Base-by-base conservation (phyloP, 179 eudicot species). In the Silene noctiflora region DNA sequence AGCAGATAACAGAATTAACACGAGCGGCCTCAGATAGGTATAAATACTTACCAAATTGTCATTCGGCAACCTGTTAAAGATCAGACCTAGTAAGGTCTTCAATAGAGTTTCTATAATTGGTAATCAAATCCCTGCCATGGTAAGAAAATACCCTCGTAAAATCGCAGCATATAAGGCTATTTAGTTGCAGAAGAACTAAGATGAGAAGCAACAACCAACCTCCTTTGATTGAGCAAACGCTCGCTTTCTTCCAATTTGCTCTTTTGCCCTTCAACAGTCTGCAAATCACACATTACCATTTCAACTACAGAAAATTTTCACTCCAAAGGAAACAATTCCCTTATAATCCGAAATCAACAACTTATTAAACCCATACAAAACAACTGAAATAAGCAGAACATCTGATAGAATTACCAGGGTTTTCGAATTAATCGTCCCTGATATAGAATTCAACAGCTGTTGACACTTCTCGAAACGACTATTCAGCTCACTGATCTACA, bases 381-480 rank as follows among this genome's bases (percentile, higher is more conserved):
- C 46, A 24, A 11, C 44, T 16, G 27, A 17, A 51, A 61, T 22
- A 33, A 48, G 51, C 27, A 69, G 55, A 44, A 42, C 3, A 68
- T 2, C 6, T 39, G 68, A 73, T 59, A 66, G 60, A 6, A 2
- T 81, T 87, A 93, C 98, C 97, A 90, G 81, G 22, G 91, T 76
- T 87, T 89, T 93, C 10, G 90, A 67, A 81, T 86, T 85, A 29
- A 95, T 88, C 2, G 90, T 85, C 33, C 90, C 93, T 20, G 94
- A 81, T 74, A 94, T 91, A 17, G 97, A 86, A 81, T 89, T 93
- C 80, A 95, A 80, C 64, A 95, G 87, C 86, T 93, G 91, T 82
- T 95, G 99, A 84, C 99, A 94, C 84, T 91, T 94, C 81, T 94
- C 98, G 82, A 94, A 94, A 48, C 90, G 96, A 73, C 73, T 75